Conservation (phyloP, 805 yeast species). For the Cyberlindnera mrakii region DNA sequence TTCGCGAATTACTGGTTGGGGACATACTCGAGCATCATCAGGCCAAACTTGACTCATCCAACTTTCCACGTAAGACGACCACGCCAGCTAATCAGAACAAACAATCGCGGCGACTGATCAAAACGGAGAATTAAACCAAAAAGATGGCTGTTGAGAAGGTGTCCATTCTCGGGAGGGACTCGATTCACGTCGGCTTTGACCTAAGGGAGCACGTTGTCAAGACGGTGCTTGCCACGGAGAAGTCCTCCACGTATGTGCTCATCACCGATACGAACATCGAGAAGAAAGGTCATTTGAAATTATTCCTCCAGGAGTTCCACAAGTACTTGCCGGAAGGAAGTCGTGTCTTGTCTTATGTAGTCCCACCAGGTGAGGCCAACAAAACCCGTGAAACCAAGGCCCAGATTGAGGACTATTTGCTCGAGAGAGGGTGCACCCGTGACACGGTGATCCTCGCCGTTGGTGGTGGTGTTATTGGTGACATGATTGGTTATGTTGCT, state of each 20-base stretch:
- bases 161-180: constrained; percentile 71
- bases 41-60: no score
- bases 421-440: constrained; percentile 83
- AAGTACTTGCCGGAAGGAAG: constrained; percentile 41
- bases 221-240: constrained; percentile 53
- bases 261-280: constrained; percentile 81
- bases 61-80: no score
- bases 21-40: no score
- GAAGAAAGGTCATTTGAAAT: constrained; percentile 53
- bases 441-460: constrained; percentile 92
- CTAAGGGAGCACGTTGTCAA: constrained; percentile 68
- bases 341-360: constrained; percentile 65
- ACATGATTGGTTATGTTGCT: constrained; percentile 98
- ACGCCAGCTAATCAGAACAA: neutral
- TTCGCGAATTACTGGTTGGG: no score
- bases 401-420: constrained; percentile 82
- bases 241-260: constrained; percentile 88
- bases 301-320: constrained; percentile 39
- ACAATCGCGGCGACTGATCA: neutral
- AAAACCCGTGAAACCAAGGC: constrained; percentile 89
- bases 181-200: constrained; percentile 86
- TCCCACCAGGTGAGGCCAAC: constrained; percentile 90
- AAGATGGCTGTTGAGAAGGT: constrained; percentile 38
- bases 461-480: constrained; percentile 99
- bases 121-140: neutral